Evolutionary conservation across 352 stramenopile genomes (phyloP).

Genomic region (Phytopythium kandeliae): DNA sequence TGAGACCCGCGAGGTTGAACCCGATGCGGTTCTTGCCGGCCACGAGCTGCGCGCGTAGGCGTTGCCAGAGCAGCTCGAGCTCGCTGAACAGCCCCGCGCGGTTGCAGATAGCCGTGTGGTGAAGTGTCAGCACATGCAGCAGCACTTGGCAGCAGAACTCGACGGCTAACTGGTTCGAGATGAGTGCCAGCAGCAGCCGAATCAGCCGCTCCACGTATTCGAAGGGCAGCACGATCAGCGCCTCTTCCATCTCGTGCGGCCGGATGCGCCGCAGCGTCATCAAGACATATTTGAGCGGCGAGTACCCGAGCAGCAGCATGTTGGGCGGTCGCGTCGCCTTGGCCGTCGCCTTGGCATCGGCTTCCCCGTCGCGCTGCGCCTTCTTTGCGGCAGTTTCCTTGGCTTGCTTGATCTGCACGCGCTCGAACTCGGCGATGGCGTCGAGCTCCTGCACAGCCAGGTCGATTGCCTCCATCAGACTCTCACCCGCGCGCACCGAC

Average conservation of each 20-base stretch:
- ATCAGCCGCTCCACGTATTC: conserved; percentile 94
- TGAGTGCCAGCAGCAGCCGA: conserved; percentile 89
- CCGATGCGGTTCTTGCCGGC: conserved; percentile 82
- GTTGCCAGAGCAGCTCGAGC: conserved; percentile 73
- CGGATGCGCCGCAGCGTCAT: conserved; percentile 91
- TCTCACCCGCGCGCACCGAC: conserved; percentile 85
- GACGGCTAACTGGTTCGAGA: conserved; percentile 84
- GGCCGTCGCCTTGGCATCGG: conserved; percentile 40
- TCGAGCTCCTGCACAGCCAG: conserved; percentile 89
- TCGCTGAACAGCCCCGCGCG: conserved; percentile 64
- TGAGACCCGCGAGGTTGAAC: conserved; percentile 83
- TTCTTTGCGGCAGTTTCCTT: conserved; percentile 52
- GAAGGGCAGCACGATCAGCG: conserved; percentile 96
- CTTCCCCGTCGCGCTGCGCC: conserved; percentile 16
- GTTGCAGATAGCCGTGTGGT: conserved; percentile 75
- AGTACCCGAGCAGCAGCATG: conserved; percentile 93
- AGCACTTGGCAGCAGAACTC: conserved; percentile 89
- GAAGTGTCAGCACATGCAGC: conserved; percentile 69
- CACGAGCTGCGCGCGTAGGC: conserved; percentile 67
- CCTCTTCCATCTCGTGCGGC: conserved; percentile 95
- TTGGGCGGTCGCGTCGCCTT: conserved; percentile 70
- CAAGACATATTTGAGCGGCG: conserved; percentile 93
- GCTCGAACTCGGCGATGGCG: conserved; percentile 70
- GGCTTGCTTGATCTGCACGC: conserved; percentile 52
- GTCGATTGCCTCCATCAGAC: conserved; percentile 95